Conservation (phyloP, 179 eudicot genomes). For the Pouteria campechiana region DNA sequence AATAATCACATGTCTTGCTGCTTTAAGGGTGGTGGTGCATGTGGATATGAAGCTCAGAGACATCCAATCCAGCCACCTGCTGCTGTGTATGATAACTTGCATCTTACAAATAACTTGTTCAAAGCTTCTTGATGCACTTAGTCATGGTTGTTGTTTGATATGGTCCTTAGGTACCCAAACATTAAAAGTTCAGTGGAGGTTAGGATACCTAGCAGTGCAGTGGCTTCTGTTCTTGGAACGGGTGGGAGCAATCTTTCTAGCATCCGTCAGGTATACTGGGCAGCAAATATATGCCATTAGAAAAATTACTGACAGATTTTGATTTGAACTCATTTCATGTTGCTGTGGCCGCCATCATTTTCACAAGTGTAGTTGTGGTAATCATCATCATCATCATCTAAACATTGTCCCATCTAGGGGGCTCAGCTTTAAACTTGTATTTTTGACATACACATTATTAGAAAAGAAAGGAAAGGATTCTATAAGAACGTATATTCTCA, state of each 20-base stretch:
- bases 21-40: slow-evolving; percentile 37
- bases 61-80: slow-evolving; percentile 45
- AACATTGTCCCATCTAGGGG: too few species aligned
- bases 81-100: slow-evolving; percentile 24
- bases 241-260: slow-evolving; percentile 24
- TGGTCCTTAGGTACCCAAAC: slow-evolving; percentile 26
- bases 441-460: too few species aligned
- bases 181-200: slow-evolving; percentile 20
- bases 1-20: too few species aligned
- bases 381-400: too few species aligned
- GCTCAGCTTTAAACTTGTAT: too few species aligned
- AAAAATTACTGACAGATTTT: too few species aligned
- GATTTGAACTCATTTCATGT: too few species aligned
- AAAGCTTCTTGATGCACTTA: neutral
- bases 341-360: too few species aligned
- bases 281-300: too few species aligned
- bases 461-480: too few species aligned
- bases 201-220: slow-evolving; percentile 21
- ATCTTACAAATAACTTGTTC: neutral
- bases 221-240: slow-evolving; percentile 21
- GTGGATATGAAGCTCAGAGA: slow-evolving; percentile 31
- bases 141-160: neutral
- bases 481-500: too few species aligned
- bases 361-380: too few species aligned
- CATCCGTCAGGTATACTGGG: slow-evolving; percentile 26